These are phyloP conservation scores for Brassica incana DNA, from an alignment of 345 rosid genomes.

Conservation along the genomic window DNA sequence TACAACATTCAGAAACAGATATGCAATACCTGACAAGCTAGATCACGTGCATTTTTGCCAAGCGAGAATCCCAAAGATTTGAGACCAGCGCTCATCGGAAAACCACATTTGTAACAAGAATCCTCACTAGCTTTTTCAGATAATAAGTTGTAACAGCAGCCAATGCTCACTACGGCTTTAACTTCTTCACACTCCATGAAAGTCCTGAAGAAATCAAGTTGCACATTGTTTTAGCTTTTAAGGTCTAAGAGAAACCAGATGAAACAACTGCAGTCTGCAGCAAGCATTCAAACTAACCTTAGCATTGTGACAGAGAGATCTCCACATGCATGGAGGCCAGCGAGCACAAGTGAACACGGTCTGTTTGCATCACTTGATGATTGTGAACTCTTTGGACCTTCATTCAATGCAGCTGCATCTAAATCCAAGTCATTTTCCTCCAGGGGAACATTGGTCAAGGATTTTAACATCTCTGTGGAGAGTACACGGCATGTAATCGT, in stretches of 20 bases:
- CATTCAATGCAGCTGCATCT: slow-evolving; percentile 28
- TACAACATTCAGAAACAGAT: slow-evolving; percentile 12
- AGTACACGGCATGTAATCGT: slow-evolving; percentile 70
- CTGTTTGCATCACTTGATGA: slow-evolving; percentile 27
- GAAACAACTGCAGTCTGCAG: background rate
- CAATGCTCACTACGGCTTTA: slow-evolving; percentile 86
- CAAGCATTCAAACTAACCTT: slow-evolving; percentile 51
- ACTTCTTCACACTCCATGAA: slow-evolving; percentile 65
- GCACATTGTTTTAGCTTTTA: slow-evolving; percentile 24
- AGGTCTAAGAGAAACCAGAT: background rate
- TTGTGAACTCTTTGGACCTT: slow-evolving; percentile 27
- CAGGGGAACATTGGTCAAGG: slow-evolving; percentile 45
- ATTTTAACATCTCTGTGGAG: slow-evolving; percentile 66
- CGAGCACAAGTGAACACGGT: slow-evolving; percentile 64
- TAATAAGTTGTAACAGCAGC: slow-evolving; percentile 93
- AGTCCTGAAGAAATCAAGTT: slow-evolving; percentile 51
- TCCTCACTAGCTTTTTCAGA: slow-evolving; percentile 54
- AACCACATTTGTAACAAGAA: slow-evolving; percentile 52
- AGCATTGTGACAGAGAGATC: slow-evolving; percentile 95
- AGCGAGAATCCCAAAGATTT: slow-evolving; percentile 54
- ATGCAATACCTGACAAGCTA: slow-evolving; percentile 83
- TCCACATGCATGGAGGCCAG: slow-evolving; percentile 98
- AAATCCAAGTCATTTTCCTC: slow-evolving; percentile 36
- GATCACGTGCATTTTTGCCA: slow-evolving; percentile 72
- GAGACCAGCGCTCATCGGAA: slow-evolving; percentile 77